phyloP scores from a whole-genome alignment of 257 asterid species.

The Solanum neorickii region DNA sequence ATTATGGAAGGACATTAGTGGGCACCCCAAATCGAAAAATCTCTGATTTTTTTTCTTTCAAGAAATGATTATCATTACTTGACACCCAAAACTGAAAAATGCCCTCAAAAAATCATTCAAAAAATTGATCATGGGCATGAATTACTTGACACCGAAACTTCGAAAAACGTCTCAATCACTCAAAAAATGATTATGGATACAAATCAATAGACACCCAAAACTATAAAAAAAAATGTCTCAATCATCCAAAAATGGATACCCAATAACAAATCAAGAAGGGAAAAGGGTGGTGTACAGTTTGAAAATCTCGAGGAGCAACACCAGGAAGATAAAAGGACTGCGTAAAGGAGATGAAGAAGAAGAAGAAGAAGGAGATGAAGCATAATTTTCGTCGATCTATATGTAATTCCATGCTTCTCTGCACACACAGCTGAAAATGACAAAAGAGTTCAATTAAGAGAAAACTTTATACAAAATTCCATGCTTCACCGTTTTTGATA shows the following conservation, averaged over 20 bases:
- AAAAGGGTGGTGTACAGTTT: conserved; percentile 18
- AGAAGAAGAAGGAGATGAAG: conserved; percentile 19
- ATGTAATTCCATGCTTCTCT: background rate
- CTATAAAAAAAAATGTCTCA: background rate
- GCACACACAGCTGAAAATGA: background rate
- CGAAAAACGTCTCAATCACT: background rate
- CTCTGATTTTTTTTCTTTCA: background rate
- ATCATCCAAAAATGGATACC: background rate
- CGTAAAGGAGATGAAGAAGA: conserved; percentile 34
- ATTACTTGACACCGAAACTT: background rate
- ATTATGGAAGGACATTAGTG: background rate
- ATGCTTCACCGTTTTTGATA: background rate
- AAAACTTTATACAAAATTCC: background rate
- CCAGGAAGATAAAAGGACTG: conserved; percentile 70
- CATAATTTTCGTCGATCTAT: conserved; percentile 35
- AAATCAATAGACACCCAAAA: background rate
- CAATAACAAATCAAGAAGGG: background rate
- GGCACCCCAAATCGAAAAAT: background rate
- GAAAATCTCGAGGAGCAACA: conserved; percentile 79
- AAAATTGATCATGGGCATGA: background rate
- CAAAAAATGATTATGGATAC: background rate
- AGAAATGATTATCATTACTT: background rate
- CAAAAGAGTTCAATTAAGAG: background rate
- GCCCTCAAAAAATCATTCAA: background rate
- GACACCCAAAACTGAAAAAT: background rate